Percentiles rank a stretch among this genome's conserved stretches.
Evolutionary conservation across 2,329 filamentous ascomycete genomes (phyloP).

Genomic region (Didymella lethalis): DNA sequence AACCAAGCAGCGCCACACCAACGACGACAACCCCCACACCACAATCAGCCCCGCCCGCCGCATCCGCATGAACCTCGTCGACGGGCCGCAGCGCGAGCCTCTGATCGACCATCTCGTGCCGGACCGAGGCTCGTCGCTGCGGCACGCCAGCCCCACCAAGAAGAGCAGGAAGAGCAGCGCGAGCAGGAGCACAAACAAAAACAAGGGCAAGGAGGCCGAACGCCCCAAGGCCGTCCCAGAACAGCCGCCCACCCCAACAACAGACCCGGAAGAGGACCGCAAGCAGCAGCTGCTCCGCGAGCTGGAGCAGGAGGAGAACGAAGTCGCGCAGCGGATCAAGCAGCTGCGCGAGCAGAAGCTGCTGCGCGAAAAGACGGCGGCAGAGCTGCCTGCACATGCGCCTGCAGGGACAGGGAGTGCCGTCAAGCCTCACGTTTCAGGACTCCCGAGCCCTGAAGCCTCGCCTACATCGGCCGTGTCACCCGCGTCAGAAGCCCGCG

Average conservation of each 20-base stretch:
- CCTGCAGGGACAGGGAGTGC: slow-evolving; percentile 52
- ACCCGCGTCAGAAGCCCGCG: slow-evolving; percentile 42
- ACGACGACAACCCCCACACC: slow-evolving; percentile 4
- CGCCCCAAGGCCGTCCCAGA: not conserved
- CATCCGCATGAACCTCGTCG: slow-evolving; percentile 34
- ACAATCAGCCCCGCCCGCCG: slow-evolving; percentile 32
- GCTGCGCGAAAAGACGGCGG: slow-evolving; percentile 57
- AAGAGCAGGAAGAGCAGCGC: slow-evolving; percentile 38
- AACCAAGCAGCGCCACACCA: not conserved
- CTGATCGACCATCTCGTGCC: slow-evolving; percentile 44
- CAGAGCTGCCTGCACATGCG: slow-evolving; percentile 39
- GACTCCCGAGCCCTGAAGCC: slow-evolving; percentile 34
- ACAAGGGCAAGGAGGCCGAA: slow-evolving; percentile 22
- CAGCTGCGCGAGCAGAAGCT: slow-evolving; percentile 66
- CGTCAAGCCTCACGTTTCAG: slow-evolving; percentile 47
- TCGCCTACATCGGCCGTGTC: slow-evolving; percentile 47
- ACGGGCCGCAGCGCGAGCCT: slow-evolving; percentile 34
- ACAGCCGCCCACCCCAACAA: slow-evolving; percentile 13
- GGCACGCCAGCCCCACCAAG: slow-evolving; percentile 45
- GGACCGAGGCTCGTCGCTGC: slow-evolving; percentile 45
- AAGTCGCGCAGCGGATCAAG: slow-evolving; percentile 65
- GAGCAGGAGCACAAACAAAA: slow-evolving; percentile 34
- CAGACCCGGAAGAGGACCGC: slow-evolving; percentile 32
- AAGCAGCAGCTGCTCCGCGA: slow-evolving; percentile 45
- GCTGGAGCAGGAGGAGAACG: slow-evolving; percentile 57